Conservation (phyloP, 2,329 filamentous ascomycete genomes). For the Fusarium piperis region DNA sequence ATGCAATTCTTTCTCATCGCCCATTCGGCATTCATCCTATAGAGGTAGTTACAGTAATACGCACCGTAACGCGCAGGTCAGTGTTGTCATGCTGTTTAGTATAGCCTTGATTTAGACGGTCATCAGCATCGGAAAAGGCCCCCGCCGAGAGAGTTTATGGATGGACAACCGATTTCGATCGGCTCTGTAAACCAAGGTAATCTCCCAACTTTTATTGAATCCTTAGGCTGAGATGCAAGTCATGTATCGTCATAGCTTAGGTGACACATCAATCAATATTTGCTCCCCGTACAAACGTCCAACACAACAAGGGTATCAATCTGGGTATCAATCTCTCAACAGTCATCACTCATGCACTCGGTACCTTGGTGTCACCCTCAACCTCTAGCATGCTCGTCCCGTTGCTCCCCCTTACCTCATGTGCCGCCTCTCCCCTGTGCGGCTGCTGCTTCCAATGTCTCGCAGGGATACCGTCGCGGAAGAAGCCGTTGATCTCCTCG, state of each 20-base stretch:
- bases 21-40: no score
- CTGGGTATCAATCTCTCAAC: not conserved
- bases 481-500: conserved; percentile 44
- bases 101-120: no score
- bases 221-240: not conserved
- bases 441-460: conserved; percentile 41
- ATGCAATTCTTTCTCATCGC: no score
- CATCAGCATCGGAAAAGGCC: no score
- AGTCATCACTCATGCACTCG: not conserved
- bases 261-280: not conserved
- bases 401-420: conserved; percentile 1
- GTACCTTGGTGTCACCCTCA: not conserved
- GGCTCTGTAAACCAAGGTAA: not conserved
- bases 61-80: no score
- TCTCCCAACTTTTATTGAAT: not conserved
- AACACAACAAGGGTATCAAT: not conserved
- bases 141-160: no score
- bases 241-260: not conserved
- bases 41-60: no score
- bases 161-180: no score
- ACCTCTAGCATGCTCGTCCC: not conserved
- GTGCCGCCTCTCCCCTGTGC: not conserved
- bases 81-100: no score
- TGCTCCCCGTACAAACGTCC: not conserved
- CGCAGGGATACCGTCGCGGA: conserved; percentile 41